Conservation (phyloP, 106 monocot species). For the Dendrobium nobile region DNA sequence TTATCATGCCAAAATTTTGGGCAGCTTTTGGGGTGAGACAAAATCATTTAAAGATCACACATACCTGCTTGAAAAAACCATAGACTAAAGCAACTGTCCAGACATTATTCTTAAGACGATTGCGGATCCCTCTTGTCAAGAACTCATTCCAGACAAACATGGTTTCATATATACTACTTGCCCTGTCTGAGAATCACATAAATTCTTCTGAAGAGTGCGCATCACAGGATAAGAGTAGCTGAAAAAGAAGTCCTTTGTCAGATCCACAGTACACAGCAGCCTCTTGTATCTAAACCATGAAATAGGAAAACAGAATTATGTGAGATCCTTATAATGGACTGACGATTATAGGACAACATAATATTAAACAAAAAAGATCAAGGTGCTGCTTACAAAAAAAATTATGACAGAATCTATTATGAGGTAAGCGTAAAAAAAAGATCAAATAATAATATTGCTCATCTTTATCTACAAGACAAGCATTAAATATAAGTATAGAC, state of each 20-base stretch:
- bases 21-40: not conserved
- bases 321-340: too few relatives aligned
- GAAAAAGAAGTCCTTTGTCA: constrained; percentile 97
- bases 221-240: constrained; percentile 92
- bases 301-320: too few relatives aligned
- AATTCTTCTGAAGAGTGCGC: constrained; percentile 84
- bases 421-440: too few relatives aligned
- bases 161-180: constrained; percentile 59
- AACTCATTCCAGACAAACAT: constrained; percentile 99
- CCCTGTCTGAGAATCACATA: constrained; percentile 36
- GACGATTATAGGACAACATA: too few relatives aligned
- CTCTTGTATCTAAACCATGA: constrained; percentile 77
- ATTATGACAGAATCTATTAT: too few relatives aligned
- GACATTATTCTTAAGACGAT: constrained; percentile 51
- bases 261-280: constrained; percentile 74
- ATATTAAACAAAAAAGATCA: too few relatives aligned
- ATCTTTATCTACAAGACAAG: too few relatives aligned
- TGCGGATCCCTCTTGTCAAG: constrained; percentile 69
- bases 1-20: not conserved
- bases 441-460: too few relatives aligned
- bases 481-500: too few relatives aligned
- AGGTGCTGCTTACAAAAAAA: too few relatives aligned
- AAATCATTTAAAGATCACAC: too few relatives aligned
- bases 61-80: constrained; percentile 94
- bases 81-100: constrained; percentile 94